Conservation (phyloP, 2,329 filamentous ascomycete genomes). For the Cucurbitaria berberidis region DNA sequence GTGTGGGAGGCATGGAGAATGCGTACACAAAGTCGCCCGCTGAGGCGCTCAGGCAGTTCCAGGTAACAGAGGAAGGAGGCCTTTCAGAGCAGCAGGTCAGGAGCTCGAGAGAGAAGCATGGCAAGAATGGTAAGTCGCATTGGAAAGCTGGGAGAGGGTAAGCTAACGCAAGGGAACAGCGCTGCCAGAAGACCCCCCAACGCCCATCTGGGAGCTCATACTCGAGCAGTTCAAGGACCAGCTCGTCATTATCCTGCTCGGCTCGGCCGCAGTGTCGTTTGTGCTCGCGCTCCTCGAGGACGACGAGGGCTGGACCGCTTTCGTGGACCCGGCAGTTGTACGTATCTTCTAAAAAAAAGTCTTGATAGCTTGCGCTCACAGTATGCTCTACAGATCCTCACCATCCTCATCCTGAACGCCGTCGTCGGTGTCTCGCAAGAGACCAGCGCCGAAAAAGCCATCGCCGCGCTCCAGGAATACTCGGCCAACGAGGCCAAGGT, state of each 20-base stretch:
- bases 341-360: slow-evolving; percentile 48
- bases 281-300: slow-evolving; percentile 91
- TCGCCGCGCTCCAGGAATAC: slow-evolving; percentile 97
- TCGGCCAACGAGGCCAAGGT: slow-evolving; percentile 98
- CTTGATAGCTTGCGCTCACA: slow-evolving; percentile 19
- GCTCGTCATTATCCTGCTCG: slow-evolving; percentile 92
- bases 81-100: slow-evolving; percentile 58
- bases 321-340: slow-evolving; percentile 95
- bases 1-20: slow-evolving; percentile 56
- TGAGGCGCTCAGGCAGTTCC: slow-evolving; percentile 60
- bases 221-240: slow-evolving; percentile 99
- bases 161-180: slow-evolving; percentile 53
- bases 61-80: slow-evolving; percentile 58
- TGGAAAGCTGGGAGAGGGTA: background rate
- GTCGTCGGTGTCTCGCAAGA: slow-evolving; percentile 98
- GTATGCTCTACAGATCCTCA: slow-evolving; percentile 75
- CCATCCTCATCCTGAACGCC: slow-evolving; percentile 94
- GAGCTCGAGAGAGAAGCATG: slow-evolving; percentile 56
- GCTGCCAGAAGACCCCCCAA: slow-evolving; percentile 88
- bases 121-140: slow-evolving; percentile 58
- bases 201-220: slow-evolving; percentile 93
- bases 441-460: slow-evolving; percentile 97
- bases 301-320: slow-evolving; percentile 92
- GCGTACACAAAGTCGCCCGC: slow-evolving; percentile 57
- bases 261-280: slow-evolving; percentile 91